phyloP scores from a whole-genome alignment of 2,329 filamentous ascomycete genomes.

The Alternaria atra region DNA sequence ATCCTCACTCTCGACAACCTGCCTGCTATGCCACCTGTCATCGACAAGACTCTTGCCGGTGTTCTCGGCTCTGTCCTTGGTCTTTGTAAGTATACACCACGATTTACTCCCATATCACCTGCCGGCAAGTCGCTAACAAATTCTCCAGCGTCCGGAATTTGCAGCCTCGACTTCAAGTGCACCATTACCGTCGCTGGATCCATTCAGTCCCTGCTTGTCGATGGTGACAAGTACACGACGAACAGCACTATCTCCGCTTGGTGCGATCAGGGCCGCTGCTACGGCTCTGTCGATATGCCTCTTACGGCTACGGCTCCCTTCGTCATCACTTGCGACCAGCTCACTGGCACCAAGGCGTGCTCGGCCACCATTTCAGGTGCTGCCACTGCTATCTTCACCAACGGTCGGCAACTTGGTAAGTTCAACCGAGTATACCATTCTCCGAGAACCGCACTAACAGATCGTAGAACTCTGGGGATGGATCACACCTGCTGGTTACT shows the following conservation, averaged over 20 bases:
- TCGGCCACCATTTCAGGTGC: conserved; percentile 11
- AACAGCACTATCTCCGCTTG: conserved; percentile 4
- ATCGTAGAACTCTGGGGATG: conserved; percentile 11
- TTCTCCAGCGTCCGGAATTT: conserved; percentile 6
- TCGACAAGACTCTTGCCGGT: conserved; percentile 7
- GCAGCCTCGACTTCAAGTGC: conserved; percentile 4
- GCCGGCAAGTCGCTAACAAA: background rate
- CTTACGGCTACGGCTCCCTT: conserved; percentile 14
- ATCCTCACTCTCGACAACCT: conserved; percentile 7
- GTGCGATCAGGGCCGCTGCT: conserved; percentile 11
- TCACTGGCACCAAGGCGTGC: conserved; percentile 2
- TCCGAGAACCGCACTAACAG: background rate
- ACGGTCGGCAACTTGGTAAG: conserved; percentile 13
- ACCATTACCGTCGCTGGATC: conserved; percentile 11
- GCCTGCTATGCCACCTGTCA: conserved; percentile 13
- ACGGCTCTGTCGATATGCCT: conserved; percentile 4
- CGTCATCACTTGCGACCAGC: conserved; percentile 9
- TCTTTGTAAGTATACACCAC: conserved; percentile 4
- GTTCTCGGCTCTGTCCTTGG: conserved; percentile 1
- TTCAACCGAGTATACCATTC: background rate
- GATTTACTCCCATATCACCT: too few relatives aligned
- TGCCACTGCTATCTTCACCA: conserved; percentile 9
- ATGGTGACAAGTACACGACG: conserved; percentile 11
- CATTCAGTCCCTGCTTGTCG: conserved; percentile 13
- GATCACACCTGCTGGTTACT: conserved; percentile 13